Base-by-base conservation (phyloP, 73 alveolate genomes). In the Paramecium primaurelia region DNA sequence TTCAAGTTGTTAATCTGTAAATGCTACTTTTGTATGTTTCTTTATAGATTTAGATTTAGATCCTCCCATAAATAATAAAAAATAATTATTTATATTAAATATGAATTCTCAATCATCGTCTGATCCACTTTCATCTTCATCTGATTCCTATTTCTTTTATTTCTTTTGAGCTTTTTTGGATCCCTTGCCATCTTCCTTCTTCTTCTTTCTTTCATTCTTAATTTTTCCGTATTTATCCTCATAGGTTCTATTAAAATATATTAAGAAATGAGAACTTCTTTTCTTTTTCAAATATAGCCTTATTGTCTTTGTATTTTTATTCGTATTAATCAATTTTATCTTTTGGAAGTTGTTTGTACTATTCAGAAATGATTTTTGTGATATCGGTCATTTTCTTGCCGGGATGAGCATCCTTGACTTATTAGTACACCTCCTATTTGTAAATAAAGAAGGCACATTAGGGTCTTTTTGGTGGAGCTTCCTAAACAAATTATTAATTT, bases 381-480 rank as follows among this genome's bases (percentile, higher is more conserved):
- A 75, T 75, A 30, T 75, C 88, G 36, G 88, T 75, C 88, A 75
- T 75, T 37, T 75, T 75, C 88, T 75, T 75, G 88, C 88, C 88
- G 8, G 88, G 88, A 40, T 75, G 42, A 10, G 58, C 60, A 37
- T 75, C 88, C 25, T 75, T 75, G 49, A 75, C 58, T 26, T 75
- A 26, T 40, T 75, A 75, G 60, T 75, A 75, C 88, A 75, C 88
- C 49, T 75, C 88, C 49, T 75, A 40, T 75, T 75, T 75, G 88
- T 75, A 75, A 37, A 75, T 75, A 40, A 75, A 75, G 88, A 75
- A 75, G 38, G 88, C 88, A 40, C 88, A 75, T 75, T 75, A 10
- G 60, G 88, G 88, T 75, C 88, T 75, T 45, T 75, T 75, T 5
- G 88, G 88, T 75, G 88, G 88, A 20, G 88, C 88, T 75, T 75